Percentiles rank a stretch among this genome's conserved stretches.
Conservation (phyloP, 768 basidiomycete species). For the Lyophyllum shimeji region DNA sequence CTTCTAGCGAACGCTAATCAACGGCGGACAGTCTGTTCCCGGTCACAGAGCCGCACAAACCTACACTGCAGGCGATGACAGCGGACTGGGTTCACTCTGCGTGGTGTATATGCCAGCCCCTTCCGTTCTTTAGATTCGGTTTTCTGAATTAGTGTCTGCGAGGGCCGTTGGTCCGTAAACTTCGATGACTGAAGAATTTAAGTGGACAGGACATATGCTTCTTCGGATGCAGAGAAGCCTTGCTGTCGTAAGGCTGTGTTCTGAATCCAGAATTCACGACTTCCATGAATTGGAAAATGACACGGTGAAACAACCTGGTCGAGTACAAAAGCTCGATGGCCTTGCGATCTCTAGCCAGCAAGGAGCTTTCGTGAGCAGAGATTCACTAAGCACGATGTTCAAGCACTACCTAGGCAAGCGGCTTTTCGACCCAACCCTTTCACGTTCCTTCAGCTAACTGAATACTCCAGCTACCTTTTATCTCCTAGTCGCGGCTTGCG, state of each 20-base stretch:
- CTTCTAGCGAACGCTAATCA: not conserved
- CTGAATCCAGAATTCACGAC: not conserved
- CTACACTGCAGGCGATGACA: not conserved
- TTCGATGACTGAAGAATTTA: not conserved
- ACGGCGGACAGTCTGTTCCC: not conserved
- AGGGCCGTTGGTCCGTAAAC: not conserved
- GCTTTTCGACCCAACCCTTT: not conserved
- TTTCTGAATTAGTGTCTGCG: not conserved
- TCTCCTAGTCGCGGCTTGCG: conserved; percentile 7
- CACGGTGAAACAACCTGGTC: not conserved
- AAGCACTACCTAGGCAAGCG: not conserved
- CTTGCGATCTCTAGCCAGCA: not conserved
- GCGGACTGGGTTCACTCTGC: too few relatives aligned
- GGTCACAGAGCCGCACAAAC: not conserved
- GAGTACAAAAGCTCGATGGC: not conserved
- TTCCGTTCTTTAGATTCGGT: not conserved
- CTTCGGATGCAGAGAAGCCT: not conserved
- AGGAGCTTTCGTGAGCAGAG: not conserved
- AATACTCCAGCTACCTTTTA: not conserved
- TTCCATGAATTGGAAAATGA: not conserved
- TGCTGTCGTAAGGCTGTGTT: not conserved
- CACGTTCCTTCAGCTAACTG: not conserved
- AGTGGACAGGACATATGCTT: not conserved
- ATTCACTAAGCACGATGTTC: not conserved
- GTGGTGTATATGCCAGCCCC: not conserved